These are phyloP conservation scores for Lactarius indigo DNA, from an alignment of 768 basidiomycete genomes.

Conservation along the genomic window DNA sequence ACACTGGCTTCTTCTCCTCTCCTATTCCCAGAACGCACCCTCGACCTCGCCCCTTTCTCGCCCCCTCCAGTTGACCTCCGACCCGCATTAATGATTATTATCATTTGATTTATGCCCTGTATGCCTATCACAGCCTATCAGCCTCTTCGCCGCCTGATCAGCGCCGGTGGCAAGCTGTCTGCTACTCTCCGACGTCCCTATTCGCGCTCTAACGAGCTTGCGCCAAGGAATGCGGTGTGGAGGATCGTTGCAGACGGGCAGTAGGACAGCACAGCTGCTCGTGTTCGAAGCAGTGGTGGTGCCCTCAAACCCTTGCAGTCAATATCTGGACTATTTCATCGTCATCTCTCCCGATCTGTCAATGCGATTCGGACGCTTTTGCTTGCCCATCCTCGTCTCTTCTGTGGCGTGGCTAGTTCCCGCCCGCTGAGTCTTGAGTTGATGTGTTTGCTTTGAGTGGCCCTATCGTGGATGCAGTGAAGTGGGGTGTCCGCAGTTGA, in stretches of 20 bases:
- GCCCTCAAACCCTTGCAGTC: conserved; percentile 7
- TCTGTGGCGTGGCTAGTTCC: conserved; percentile 24
- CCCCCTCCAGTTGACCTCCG: conserved; percentile 16
- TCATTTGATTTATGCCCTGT: conserved; percentile 27
- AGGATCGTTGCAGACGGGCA: conserved; percentile 12
- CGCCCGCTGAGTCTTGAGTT: conserved; percentile 25
- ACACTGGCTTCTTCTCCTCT: conserved; percentile 59
- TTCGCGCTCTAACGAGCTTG: conserved; percentile 18
- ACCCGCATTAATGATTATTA: conserved; percentile 27
- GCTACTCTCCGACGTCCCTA: conserved; percentile 28
- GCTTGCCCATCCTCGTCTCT: conserved; percentile 25
- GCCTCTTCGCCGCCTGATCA: conserved; percentile 43
- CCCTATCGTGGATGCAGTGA: conserved; percentile 8
- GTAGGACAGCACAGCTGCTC: not conserved
- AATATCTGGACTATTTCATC: not conserved
- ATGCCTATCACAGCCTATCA: conserved; percentile 23
- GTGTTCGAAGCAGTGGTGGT: conserved; percentile 7
- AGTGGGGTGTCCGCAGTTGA: conserved; percentile 1
- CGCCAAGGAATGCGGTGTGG: conserved; percentile 10
- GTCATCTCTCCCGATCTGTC: not conserved
- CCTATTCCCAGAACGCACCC: conserved; percentile 30
- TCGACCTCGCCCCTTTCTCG: conserved; percentile 17
- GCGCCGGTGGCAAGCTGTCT: conserved; percentile 31
- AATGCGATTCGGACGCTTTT: conserved; percentile 4
- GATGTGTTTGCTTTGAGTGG: conserved; percentile 15